Evolutionary conservation across 108 stramenopile species (phyloP).

Genomic region (Cyclotella kingstonii): DNA sequence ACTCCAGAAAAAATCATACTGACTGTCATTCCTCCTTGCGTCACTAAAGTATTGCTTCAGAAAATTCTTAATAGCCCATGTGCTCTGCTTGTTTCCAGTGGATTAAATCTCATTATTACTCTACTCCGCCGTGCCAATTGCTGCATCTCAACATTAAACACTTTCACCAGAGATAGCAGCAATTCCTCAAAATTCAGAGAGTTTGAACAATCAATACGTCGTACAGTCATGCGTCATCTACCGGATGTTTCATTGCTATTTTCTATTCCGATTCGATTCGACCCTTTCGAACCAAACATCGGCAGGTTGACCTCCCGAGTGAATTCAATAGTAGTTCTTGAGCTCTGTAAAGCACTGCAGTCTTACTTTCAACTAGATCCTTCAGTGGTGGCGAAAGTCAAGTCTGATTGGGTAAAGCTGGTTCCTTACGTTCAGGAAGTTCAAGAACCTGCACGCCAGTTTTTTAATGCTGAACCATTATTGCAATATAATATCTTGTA

Average conservation of each 20-base stretch:
- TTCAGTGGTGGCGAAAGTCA: slow-evolving; percentile 18
- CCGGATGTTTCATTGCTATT: slow-evolving; percentile 63
- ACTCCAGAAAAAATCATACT: slow-evolving; percentile 17
- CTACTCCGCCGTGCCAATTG: slow-evolving; percentile 46
- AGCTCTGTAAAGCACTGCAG: slow-evolving; percentile 39
- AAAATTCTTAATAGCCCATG: slow-evolving; percentile 62
- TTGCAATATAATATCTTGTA: slow-evolving; percentile 36
- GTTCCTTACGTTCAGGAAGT: slow-evolving; percentile 37
- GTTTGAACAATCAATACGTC: slow-evolving; percentile 11
- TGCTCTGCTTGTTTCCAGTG: slow-evolving; percentile 49
- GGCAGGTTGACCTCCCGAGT: slow-evolving; percentile 11
- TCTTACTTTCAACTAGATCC: slow-evolving; percentile 43
- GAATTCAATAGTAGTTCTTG: slow-evolving; percentile 28
- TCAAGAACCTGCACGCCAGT: slow-evolving; percentile 9
- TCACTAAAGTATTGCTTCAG: slow-evolving; percentile 47
- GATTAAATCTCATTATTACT: slow-evolving; percentile 47
- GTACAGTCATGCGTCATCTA: slow-evolving; percentile 32
- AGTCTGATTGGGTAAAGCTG: slow-evolving; percentile 76
- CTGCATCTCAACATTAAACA: background rate
- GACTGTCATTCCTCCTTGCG: slow-evolving; percentile 45
- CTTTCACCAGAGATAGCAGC: background rate
- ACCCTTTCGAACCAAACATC: slow-evolving; percentile 25
- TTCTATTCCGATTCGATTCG: slow-evolving; percentile 51
- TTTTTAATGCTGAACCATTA: slow-evolving; percentile 27
- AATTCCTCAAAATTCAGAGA: slow-evolving; percentile 1